Evolutionary conservation across 2,329 filamentous ascomycete species (phyloP), one percentile per base, ranked within the genome.

Genomic region (Pezicula radicicola): DNA sequence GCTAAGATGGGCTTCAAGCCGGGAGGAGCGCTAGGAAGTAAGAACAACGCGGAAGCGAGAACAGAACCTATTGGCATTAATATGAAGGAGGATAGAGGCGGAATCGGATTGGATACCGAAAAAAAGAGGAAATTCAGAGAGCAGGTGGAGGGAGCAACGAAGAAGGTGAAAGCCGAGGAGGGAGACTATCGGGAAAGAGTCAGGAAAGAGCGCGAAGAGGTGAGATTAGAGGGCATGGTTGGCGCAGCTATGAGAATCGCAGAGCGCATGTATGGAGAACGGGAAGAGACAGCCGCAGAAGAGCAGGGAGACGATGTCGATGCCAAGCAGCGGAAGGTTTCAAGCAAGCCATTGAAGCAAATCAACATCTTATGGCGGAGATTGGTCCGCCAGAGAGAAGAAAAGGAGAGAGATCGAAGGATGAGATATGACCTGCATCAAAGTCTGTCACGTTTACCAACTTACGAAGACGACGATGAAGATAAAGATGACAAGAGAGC

Each of bases 1-100:
- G 87, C 90, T 19, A 93, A 90, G 70, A 89, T 99, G 78, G 94
- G 94, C 1, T 99, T 95, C 73, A 87, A 84, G 52, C 76, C 82
- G 18, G 91, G 92, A 21, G 84, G 83, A 35, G 79, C 84, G 0
- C 75, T 97, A 3, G 94, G 94, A 1, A 83, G 80, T 60, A 74
- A 76, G n/a, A 72, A 72, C 8, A 70, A 72, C 25, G 55, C 66
- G n/a, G 63, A 61, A 12, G 62, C 63, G 63, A 62, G 57, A 60
- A 76, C 81, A 3, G 89, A 95, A 67, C 94, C 94, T 0, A 83
- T 99, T 52, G 77, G 81, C 33, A 76, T 96, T 46, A 77, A 79
- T 52, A 72, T 95, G 64, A 95, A 94, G 68, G 88, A 91, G 48
- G 88, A 88, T 62, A 80, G 88, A 3, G 86, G 84, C 15, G 94